Evolutionary conservation across 495 filamentous ascomycete species (phyloP), one percentile per base, ranked within the genome.

Genomic region (Penicillium silybi): DNA sequence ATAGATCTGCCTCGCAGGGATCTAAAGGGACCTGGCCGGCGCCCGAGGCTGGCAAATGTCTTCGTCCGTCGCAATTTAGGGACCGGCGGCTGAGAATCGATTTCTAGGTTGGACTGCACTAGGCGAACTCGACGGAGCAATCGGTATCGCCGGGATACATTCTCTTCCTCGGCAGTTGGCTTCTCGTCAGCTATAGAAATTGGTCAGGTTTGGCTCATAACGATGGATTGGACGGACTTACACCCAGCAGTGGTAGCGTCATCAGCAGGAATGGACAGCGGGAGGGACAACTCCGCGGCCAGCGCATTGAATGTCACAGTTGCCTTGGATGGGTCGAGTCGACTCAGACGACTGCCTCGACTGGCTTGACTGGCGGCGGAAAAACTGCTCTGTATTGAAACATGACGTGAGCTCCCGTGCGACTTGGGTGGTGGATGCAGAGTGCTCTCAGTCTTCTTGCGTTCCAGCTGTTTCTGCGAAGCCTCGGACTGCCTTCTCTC

Each of bases 1-100:
- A 92, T 54, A 34, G 80, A 75, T 57, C 80, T 81, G 41, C 81
- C 81, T 59, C 80, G 82, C 46, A 89, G 61, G 13, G 70, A 78
- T 50, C 82, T 80, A 60, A 75, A 80, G 48, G 73, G 74, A 53
- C 72, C 65, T 41, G 55, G 47, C 29, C 56, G 68, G 46, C 29
- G 57, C n/a, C 57, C 42, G 3, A 75, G 41, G 26, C 46, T 57
- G 1, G 63, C 63, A 50, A 75, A 68, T 8, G 71, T 75, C 48
- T 66, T 74, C 16, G 62, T 65, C 16, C 69, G 69, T 35, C 79
- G 79, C 60, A 81, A 54, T 29, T 70, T 88, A 64, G 71, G 53
- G 72, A 78, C 43, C 65, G 73, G 58, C 62, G 74, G 42, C 63
- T 71, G 53, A 68, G 74, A 53, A 52, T 72, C 46, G 61, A 72